These are phyloP conservation scores for Pichia sp. DNA, from an alignment of 1,139 yeast species.

Conservation along the genomic window DNA sequence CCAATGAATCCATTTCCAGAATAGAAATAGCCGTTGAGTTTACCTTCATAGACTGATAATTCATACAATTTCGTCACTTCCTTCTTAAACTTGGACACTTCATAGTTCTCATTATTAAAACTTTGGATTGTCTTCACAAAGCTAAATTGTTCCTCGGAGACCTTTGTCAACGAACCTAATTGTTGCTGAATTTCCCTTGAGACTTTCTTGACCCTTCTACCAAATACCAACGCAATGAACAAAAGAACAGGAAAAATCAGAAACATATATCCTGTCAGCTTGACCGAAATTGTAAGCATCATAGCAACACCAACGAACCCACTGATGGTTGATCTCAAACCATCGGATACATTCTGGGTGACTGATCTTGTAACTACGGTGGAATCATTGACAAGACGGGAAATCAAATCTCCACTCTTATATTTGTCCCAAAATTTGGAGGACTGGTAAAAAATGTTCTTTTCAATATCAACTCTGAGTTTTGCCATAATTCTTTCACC, in stretches of 20 bases:
- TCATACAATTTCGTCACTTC: slow-evolving; percentile 46
- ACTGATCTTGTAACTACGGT: slow-evolving; percentile 50
- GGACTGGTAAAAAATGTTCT: slow-evolving; percentile 50
- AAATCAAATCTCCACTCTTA: slow-evolving; percentile 55
- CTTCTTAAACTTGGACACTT: slow-evolving; percentile 34
- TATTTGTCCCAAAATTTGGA: slow-evolving; percentile 55
- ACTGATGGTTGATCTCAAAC: slow-evolving; percentile 48
- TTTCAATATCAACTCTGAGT: slow-evolving; percentile 46
- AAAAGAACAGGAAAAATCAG: slow-evolving; percentile 51
- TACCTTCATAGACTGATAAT: slow-evolving; percentile 48
- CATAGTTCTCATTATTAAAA: slow-evolving; percentile 46
- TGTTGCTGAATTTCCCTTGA: slow-evolving; percentile 51
- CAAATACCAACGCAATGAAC: slow-evolving; percentile 49
- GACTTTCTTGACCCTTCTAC: slow-evolving; percentile 47
- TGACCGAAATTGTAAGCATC: slow-evolving; percentile 57
- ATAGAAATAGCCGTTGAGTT: slow-evolving; percentile 47
- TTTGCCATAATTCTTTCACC: slow-evolving; percentile 55
- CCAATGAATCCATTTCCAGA: slow-evolving; percentile 53
- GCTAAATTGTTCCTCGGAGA: slow-evolving; percentile 55
- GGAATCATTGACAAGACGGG: slow-evolving; percentile 52
- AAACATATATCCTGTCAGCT: slow-evolving; percentile 54
- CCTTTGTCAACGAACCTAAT: slow-evolving; percentile 51
- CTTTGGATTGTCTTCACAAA: slow-evolving; percentile 55
- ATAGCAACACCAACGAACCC: slow-evolving; percentile 52
- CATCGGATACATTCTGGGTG: slow-evolving; percentile 55